These are phyloP conservation scores for Dacryopinax primogenitus DNA, from an alignment of 768 basidiomycete species.

Conservation along the genomic window DNA sequence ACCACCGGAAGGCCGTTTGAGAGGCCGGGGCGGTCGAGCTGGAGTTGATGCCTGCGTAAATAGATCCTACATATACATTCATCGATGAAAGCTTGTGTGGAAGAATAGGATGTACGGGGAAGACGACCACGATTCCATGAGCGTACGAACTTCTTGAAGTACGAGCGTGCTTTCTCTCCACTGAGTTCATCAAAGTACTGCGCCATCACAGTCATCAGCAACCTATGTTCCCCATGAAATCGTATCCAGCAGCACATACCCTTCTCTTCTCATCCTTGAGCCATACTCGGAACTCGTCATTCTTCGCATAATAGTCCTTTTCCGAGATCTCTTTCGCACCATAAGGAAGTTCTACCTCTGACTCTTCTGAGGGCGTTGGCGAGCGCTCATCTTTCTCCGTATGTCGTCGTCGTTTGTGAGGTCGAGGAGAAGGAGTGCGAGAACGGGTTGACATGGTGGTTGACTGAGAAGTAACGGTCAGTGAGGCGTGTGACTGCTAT, in stretches of 20 bases:
- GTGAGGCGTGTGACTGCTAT: not conserved
- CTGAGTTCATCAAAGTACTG: slow-evolving; percentile 81
- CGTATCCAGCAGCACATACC: slow-evolving; percentile 28
- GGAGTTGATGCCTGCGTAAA: slow-evolving; percentile 52
- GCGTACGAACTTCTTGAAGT: slow-evolving; percentile 89
- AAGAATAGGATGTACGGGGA: slow-evolving; percentile 35
- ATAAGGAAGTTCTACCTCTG: not conserved
- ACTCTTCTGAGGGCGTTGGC: not conserved
- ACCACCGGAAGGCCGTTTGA: slow-evolving; percentile 80
- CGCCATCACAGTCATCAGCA: not conserved
- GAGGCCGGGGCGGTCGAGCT: slow-evolving; percentile 44
- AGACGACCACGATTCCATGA: slow-evolving; percentile 75
- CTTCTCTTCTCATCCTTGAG: slow-evolving; percentile 58
- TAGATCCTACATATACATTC: slow-evolving; percentile 29
- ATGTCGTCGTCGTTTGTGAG: not conserved
- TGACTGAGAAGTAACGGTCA: not conserved
- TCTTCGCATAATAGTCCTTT: slow-evolving; percentile 81
- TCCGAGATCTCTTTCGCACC: slow-evolving; percentile 49
- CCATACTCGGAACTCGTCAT: slow-evolving; percentile 76
- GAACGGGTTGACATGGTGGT: not conserved
- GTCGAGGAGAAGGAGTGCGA: not conserved
- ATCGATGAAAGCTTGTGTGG: not conserved
- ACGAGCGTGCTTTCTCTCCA: slow-evolving; percentile 71
- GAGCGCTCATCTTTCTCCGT: too few species aligned
- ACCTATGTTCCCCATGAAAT: not conserved